These are phyloP conservation scores for Gyromitra esculenta DNA, from an alignment of 2,329 filamentous ascomycete genomes.

Conservation along the genomic window DNA sequence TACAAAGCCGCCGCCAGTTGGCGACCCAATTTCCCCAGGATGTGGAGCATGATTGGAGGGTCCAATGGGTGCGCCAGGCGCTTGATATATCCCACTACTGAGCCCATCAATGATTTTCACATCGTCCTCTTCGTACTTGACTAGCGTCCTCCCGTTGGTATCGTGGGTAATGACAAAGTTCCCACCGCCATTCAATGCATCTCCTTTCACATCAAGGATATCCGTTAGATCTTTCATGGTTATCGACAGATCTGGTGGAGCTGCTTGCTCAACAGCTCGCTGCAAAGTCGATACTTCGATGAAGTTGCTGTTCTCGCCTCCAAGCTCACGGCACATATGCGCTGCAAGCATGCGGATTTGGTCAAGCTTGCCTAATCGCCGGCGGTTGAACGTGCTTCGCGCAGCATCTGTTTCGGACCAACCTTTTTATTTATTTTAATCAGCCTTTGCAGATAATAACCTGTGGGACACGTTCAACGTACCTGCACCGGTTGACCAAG, in stretches of 20 bases:
- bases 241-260: constrained; percentile 66
- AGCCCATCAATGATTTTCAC: constrained; percentile 50
- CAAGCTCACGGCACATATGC: constrained; percentile 58
- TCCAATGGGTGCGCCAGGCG: constrained; percentile 48
- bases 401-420: constrained; percentile 55
- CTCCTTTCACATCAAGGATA: constrained; percentile 91
- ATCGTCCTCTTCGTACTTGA: constrained; percentile 48
- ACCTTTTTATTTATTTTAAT: constrained; percentile 33
- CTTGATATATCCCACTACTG: constrained; percentile 47
- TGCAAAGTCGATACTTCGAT: constrained; percentile 73
- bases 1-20: constrained; percentile 27
- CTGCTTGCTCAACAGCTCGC: constrained; percentile 72
- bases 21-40: constrained; percentile 51
- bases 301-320: constrained; percentile 69
- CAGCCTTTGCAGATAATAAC: constrained; percentile 23
- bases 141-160: constrained; percentile 56
- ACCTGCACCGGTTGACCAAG: constrained; percentile 55
- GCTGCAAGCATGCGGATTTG: constrained; percentile 54
- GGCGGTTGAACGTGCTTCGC: constrained; percentile 54
- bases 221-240: constrained; percentile 76
- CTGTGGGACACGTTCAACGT: constrained; percentile 15
- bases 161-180: constrained; percentile 76
- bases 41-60: constrained; percentile 28
- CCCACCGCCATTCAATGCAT: constrained; percentile 85
- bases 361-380: constrained; percentile 50